These are phyloP conservation scores for Diospyros kaki DNA, from an alignment of 148 eudicot species.

Conservation along the genomic window DNA sequence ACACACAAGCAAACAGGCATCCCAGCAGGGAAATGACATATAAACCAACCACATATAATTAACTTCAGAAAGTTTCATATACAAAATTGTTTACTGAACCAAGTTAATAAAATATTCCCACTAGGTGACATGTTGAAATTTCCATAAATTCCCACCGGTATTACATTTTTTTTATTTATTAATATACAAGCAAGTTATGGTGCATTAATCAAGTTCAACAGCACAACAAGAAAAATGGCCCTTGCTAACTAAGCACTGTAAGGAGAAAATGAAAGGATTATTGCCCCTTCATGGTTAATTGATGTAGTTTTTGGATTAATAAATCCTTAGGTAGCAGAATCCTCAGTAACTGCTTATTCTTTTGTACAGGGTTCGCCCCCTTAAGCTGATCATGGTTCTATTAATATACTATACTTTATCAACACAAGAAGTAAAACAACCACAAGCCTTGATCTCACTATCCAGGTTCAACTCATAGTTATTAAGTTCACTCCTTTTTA, in stretches of 20 bases:
- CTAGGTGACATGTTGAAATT: neutral
- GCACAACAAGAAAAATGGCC: neutral
- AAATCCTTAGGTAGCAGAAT: too few relatives aligned
- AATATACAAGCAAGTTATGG: neutral
- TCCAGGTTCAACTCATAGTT: too few relatives aligned
- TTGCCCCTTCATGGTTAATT: too few relatives aligned
- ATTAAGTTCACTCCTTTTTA: too few relatives aligned
- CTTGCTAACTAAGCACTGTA: neutral
- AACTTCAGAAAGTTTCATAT: neutral
- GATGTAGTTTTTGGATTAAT: too few relatives aligned
- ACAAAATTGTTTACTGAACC: neutral
- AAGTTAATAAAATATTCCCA: neutral
- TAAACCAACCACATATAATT: too few relatives aligned
- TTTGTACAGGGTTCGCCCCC: neutral
- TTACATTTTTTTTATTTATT: neutral
- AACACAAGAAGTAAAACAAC: too few relatives aligned
- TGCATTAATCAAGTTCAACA: neutral
- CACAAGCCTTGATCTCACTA: too few relatives aligned
- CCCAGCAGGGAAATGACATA: neutral
- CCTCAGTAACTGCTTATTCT: too few relatives aligned
- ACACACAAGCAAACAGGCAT: conserved; percentile 1
- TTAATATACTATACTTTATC: too few relatives aligned
- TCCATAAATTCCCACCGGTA: neutral
- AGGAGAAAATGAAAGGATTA: neutral
- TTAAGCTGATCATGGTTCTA: too few relatives aligned